phyloP scores from a whole-genome alignment of 202 grass and related monocot genomes.

The Sporobolus alterniflorus region DNA sequence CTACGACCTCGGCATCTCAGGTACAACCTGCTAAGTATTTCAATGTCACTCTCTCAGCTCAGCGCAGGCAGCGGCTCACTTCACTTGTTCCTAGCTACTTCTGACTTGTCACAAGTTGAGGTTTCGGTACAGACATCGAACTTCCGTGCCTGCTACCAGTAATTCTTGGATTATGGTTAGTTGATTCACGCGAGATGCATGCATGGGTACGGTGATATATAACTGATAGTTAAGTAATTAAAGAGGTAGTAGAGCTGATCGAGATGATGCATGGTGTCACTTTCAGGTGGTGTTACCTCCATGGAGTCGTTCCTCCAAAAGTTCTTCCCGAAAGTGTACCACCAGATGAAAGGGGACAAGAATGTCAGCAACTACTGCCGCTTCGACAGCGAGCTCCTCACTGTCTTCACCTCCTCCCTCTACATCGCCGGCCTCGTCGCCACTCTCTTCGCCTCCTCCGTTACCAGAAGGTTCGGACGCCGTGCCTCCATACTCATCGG shows the following conservation, averaged over 20 bases:
- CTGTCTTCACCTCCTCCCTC: constrained; percentile 87
- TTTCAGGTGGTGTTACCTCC: constrained; percentile 74
- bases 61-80: too few relatives aligned
- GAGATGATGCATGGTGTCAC: background rate
- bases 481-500: constrained; percentile 75
- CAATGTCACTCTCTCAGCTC: background rate
- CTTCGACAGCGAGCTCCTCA: constrained; percentile 86
- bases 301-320: constrained; percentile 81
- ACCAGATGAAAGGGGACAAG: constrained; percentile 59
- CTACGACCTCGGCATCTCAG: constrained; percentile 94
- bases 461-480: constrained; percentile 67
- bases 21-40: constrained; percentile 32
- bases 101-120: too few relatives aligned
- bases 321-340: constrained; percentile 88
- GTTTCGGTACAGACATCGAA: background rate
- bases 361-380: constrained; percentile 87
- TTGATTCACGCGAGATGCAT: constrained; percentile 9
- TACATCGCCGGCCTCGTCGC: constrained; percentile 91
- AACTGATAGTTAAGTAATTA: too few relatives aligned
- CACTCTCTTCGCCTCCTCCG: constrained; percentile 72
- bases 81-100: too few relatives aligned
- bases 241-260: too few relatives aligned
- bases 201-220: too few relatives aligned
- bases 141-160: background rate
- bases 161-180: background rate